Base-by-base conservation (phyloP, 192 early-diverging fungal genomes). In the Linnemannia elongata region DNA sequence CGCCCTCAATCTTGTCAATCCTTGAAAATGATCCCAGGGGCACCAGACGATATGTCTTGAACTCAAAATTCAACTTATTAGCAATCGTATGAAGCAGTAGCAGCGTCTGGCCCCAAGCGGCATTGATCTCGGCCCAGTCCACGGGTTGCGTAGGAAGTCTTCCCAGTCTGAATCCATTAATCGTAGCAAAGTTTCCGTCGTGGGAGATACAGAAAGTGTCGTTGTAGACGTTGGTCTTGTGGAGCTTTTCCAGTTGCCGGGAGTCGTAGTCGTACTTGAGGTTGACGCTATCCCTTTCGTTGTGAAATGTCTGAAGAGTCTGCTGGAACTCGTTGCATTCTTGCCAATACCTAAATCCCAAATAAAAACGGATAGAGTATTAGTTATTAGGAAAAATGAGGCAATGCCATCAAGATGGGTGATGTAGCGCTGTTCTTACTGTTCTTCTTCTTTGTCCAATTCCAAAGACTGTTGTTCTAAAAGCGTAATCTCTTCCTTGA, bases 121-220 rank as follows among this genome's bases (percentile, higher is more conserved):
- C 97, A 89, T 99, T 99, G 75, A 99, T 97, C 89, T 99, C 98
- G 35, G 88, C 91, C 98, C 98, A 99, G 52, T 98, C 97, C 42
- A 99, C 97, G 45, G 91, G 92, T 80, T 96, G 93, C 8, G 90
- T 89, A 15, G 94, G 92, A 17, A 97, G 90, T 35, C 96, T 92
- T 27, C 98, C 98, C 55, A 99, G 82, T 33, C 98, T 90, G 76
- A 97, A 97, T 2, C 97, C 97, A 88, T 99, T 98, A 82, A 99
- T 99, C 13, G 96, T 97, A 12, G 95, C 97, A 85, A 98, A 95
- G 44, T 94, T 92, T 2, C 96, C 97, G 77, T 94, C 94, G 57
- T 97, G 94, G 49, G 93, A 88, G 49, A 99, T 98, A 69, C 94
- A 94, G 87, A 98, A 98, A 0, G 96, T 93, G 80, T 99, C 98